Base-by-base conservation (phyloP, 345 rosid genomes). In the Eucalyptus guilfoylei region DNA sequence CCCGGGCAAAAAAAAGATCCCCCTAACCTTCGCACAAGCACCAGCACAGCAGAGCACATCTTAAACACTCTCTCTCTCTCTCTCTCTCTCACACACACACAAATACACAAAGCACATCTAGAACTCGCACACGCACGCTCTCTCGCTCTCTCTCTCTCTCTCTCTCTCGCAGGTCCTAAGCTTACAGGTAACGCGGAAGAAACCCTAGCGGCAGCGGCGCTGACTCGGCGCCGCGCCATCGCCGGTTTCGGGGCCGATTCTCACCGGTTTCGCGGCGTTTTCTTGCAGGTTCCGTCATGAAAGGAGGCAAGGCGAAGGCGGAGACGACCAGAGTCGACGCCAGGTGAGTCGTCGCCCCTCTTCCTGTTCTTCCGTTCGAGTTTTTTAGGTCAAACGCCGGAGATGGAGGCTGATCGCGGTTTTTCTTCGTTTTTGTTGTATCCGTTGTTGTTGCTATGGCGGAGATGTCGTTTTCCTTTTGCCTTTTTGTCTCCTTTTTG, bases 251-350 rank as follows among this genome's bases (percentile, higher is more conserved):
- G 6, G 30, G 62, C 81, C 81, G 85, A 28, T 87, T 76, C 44
- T 72, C 81, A 37, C 81, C 80, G 80, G 26, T 69, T 90, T 92
- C 42, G 54, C 6, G 9, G 6, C 58, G 81, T 80, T 85, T 87
- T 89, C 8, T 45, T 14, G 89, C 94, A 95, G 97, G 92, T 92
- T 88, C 90, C 90, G 85, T 69, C 91, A 97, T 97, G 98, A 97
- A 96, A 91, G 94, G 95, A 49, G 94, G 92, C 49, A 92, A 91
- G 92, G 90, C 95, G 9, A 93, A 94, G 92, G 89, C 93, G 17
- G 94, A 89, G 12, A 19, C 89, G 26, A 92, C 24, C 90, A 87
- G 86, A 32, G 88, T 91, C 45, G 96, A 93, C 69, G 87, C 58
- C 87, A 93, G 89, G 99, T 95, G 90, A 88, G 92, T 69, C 49